Conservation (phyloP, 768 basidiomycete genomes). For the Phanerodontia chrysosporium region DNA sequence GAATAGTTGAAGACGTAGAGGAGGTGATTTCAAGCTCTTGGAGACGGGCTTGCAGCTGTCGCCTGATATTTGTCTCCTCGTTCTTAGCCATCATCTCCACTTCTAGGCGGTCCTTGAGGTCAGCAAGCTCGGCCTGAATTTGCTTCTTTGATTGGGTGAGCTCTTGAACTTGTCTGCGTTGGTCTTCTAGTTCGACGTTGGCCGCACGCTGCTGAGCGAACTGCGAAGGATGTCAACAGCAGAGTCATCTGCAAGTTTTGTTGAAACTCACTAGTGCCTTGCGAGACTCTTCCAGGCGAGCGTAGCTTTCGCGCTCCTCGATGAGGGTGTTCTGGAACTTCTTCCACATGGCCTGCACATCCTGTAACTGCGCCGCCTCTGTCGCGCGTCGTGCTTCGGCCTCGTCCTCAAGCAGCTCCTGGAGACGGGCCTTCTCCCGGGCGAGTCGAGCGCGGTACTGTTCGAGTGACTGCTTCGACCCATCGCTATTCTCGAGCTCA, state of each 20-base stretch:
- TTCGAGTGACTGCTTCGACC: conserved; percentile 59
- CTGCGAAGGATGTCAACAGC: conserved; percentile 30
- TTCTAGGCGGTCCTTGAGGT: conserved; percentile 55
- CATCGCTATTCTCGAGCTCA: conserved; percentile 61
- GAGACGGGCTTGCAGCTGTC: conserved; percentile 52
- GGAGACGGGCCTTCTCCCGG: conserved; percentile 51
- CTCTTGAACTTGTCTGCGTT: conserved; percentile 61
- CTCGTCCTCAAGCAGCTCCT: conserved; percentile 57
- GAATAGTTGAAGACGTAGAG: conserved; percentile 54
- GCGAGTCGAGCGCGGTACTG: conserved; percentile 51
- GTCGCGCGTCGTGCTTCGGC: conserved; percentile 57
- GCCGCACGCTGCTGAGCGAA: conserved; percentile 61
- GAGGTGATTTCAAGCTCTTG: conserved; percentile 62
- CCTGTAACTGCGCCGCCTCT: conserved; percentile 59
- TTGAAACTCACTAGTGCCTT: conserved; percentile 54
- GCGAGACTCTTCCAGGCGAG: conserved; percentile 63
- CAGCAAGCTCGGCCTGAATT: conserved; percentile 49
- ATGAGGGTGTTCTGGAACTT: conserved; percentile 58
- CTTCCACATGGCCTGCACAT: conserved; percentile 61
- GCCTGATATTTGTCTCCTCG: conserved; percentile 58
- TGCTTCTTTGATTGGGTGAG: conserved; percentile 51
- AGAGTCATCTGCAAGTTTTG: background rate
- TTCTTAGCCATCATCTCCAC: conserved; percentile 45
- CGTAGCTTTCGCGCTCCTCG: conserved; percentile 58
- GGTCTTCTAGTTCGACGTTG: conserved; percentile 62